phyloP scores from a whole-genome alignment of 495 filamentous ascomycete genomes.

The Penicillium subrubescens region DNA sequence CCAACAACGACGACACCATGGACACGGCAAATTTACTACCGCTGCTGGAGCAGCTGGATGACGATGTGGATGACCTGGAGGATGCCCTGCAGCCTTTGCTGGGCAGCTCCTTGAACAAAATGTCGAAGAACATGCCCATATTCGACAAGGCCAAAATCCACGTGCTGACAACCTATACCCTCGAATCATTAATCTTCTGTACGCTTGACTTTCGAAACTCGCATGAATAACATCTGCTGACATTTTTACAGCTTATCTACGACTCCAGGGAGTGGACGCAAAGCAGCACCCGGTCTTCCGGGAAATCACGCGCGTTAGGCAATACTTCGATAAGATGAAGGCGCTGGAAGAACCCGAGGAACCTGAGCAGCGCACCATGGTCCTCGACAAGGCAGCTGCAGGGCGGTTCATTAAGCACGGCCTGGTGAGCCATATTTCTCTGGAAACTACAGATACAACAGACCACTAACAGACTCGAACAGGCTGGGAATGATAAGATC shows the following conservation, averaged over 20 bases:
- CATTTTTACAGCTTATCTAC: slow-evolving; percentile 64
- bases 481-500: slow-evolving; percentile 67
- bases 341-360: slow-evolving; percentile 55
- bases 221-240: slow-evolving; percentile 18
- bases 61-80: slow-evolving; percentile 75
- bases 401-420: slow-evolving; percentile 78
- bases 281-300: slow-evolving; percentile 81
- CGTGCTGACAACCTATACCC: slow-evolving; percentile 77
- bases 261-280: slow-evolving; percentile 75
- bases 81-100: slow-evolving; percentile 71
- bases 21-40: slow-evolving; percentile 46
- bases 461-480: slow-evolving; percentile 15
- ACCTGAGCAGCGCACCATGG: slow-evolving; percentile 56
- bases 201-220: slow-evolving; percentile 23
- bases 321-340: slow-evolving; percentile 95
- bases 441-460: neutral
- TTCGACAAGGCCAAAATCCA: slow-evolving; percentile 94
- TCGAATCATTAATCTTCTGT: slow-evolving; percentile 95
- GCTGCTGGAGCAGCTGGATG: slow-evolving; percentile 71
- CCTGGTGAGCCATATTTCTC: slow-evolving; percentile 54
- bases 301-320: slow-evolving; percentile 81
- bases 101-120: slow-evolving; percentile 60
- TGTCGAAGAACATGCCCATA: slow-evolving; percentile 77
- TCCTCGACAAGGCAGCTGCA: slow-evolving; percentile 79
- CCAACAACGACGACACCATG: slow-evolving; percentile 30